Conservation (phyloP, 83 land plant genomes). For the Diphasiastrum complanatum region DNA sequence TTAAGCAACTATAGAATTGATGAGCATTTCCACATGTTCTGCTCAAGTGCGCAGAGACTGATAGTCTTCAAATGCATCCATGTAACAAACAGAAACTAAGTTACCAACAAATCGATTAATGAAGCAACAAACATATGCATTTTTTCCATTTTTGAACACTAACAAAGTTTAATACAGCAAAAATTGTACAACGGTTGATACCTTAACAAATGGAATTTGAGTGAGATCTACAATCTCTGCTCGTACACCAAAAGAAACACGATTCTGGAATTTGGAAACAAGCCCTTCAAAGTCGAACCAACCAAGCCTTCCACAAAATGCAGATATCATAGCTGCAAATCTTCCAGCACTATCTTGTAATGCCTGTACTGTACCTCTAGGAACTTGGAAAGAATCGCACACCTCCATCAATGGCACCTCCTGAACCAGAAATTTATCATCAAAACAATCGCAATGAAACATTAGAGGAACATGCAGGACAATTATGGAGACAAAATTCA, state of each 20-base stretch:
- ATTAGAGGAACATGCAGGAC: neutral
- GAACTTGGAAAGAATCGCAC: conserved; percentile 85
- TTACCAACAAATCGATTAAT: too few relatives aligned
- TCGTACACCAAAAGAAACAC: conserved; percentile 95
- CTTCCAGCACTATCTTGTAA: conserved; percentile 97
- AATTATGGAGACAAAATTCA: too few relatives aligned
- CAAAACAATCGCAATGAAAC: neutral
- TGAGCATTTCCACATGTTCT: too few relatives aligned
- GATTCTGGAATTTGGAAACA: conserved; percentile 87
- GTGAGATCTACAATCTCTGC: conserved; percentile 97
- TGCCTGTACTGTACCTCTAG: conserved; percentile 95
- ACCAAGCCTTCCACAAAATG: conserved; percentile 92
- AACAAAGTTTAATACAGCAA: neutral
- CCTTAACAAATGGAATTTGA: conserved; percentile 90
- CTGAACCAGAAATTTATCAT: conserved; percentile 31
- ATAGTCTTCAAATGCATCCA: too few relatives aligned
- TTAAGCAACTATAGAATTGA: too few relatives aligned
- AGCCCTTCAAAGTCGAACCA: conserved; percentile 93
- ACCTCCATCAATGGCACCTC: conserved; percentile 83
- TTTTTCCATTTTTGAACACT: neutral
- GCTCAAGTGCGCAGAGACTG: too few relatives aligned
- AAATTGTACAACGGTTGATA: conserved; percentile 2
- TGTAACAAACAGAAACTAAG: too few relatives aligned
- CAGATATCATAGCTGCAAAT: conserved; percentile 91
- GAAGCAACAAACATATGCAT: neutral